Evolutionary conservation across 2,329 filamentous ascomycete genomes (phyloP).

Genomic region (Herpotrichia juniperi): DNA sequence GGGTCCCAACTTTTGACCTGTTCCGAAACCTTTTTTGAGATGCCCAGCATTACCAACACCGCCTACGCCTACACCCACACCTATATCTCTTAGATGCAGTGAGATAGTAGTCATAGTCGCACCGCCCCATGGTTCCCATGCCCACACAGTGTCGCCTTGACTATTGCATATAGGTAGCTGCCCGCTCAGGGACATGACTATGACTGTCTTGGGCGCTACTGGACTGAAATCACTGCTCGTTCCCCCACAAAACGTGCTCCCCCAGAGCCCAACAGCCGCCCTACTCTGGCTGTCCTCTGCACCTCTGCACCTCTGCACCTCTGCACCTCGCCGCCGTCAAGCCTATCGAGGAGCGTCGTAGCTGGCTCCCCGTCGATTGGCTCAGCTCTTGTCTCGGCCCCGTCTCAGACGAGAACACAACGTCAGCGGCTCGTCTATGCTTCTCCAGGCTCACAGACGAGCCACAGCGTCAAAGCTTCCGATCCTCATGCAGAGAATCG

Average conservation of each 20-base stretch:
- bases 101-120: slow-evolving; percentile 19
- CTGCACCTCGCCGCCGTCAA: background rate
- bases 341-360: slow-evolving; percentile 5
- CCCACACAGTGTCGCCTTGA: too few relatives aligned
- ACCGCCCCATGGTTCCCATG: too few relatives aligned
- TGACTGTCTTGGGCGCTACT: too few relatives aligned
- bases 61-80: too few relatives aligned
- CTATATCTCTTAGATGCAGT: too few relatives aligned
- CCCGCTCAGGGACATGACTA: too few relatives aligned
- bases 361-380: slow-evolving; percentile 26
- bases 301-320: slow-evolving; percentile 13
- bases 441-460: slow-evolving; percentile 8
- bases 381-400: slow-evolving; percentile 33
- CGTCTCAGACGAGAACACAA: slow-evolving; percentile 36
- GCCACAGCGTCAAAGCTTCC: slow-evolving; percentile 31
- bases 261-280: too few relatives aligned
- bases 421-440: slow-evolving; percentile 25
- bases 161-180: too few relatives aligned
- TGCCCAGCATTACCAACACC: background rate
- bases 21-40: slow-evolving; percentile 15
- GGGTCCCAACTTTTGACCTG: slow-evolving; percentile 1
- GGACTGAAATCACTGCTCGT: too few relatives aligned
- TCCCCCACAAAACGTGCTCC: too few relatives aligned
- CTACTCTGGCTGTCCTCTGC: slow-evolving; percentile 2
- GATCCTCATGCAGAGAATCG: slow-evolving; percentile 31